Percentiles rank a stretch among this genome's conserved stretches.
phyloP scores from a whole-genome alignment of 768 basidiomycete species.

The Trametes villosa region DNA sequence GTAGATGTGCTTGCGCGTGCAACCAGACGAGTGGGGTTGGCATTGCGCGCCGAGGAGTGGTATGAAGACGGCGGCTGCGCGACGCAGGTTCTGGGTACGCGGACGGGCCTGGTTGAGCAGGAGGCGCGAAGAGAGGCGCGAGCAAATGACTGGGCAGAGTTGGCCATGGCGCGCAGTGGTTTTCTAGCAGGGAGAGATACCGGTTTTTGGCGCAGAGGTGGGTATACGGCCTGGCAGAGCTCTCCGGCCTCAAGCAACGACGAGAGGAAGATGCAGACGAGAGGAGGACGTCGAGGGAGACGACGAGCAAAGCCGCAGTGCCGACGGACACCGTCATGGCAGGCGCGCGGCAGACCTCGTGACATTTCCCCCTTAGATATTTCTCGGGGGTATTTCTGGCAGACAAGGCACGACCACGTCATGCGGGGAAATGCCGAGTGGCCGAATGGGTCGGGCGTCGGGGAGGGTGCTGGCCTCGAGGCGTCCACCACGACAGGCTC shows the following conservation, averaged over 20 bases:
- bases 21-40: background rate
- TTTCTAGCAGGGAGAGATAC: too few relatives aligned
- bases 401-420: background rate
- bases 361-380: too few relatives aligned
- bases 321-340: too few relatives aligned
- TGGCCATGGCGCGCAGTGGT: constrained; percentile 7
- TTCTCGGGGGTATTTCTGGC: background rate
- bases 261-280: too few relatives aligned
- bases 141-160: constrained; percentile 4
- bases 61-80: background rate
- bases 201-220: too few relatives aligned
- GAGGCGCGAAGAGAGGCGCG: background rate
- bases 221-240: too few relatives aligned
- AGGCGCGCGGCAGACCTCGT: too few relatives aligned
- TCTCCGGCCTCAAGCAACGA: too few relatives aligned
- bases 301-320: too few relatives aligned
- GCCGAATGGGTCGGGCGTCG: background rate
- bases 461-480: constrained; percentile 11
- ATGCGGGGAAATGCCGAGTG: background rate
- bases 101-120: background rate
- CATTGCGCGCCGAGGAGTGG: background rate
- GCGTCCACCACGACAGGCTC: constrained; percentile 3
- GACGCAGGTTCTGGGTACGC: background rate
- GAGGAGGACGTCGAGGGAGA: too few relatives aligned
- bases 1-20: background rate